Evolutionary conservation across 495 filamentous ascomycete species (phyloP).

Genomic region (Zalerion maritima): DNA sequence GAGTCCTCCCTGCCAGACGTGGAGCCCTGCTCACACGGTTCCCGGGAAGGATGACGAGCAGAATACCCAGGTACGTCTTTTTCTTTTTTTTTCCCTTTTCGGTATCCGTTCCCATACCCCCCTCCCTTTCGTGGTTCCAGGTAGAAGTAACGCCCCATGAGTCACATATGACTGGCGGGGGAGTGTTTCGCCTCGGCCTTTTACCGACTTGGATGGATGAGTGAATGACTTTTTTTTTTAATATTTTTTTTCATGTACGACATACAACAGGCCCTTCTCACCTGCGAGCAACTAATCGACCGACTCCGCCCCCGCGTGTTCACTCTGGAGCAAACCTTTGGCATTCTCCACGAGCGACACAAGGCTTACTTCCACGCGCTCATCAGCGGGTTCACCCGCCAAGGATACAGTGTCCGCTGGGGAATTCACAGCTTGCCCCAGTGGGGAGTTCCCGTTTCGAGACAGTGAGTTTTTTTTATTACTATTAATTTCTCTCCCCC

Average conservation of each 20-base stretch:
- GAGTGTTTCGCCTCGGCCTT: too few relatives aligned
- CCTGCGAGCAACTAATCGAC: slow-evolving; percentile 41
- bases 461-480: slow-evolving; percentile 9
- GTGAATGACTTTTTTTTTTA: too few relatives aligned
- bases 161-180: too few relatives aligned
- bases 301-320: slow-evolving; percentile 51
- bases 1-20: slow-evolving; percentile 75
- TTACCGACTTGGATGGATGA: too few relatives aligned
- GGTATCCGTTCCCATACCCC: too few relatives aligned
- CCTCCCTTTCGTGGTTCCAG: too few relatives aligned
- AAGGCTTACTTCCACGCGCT: slow-evolving; percentile 42
- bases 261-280: slow-evolving; percentile 56
- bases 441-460: slow-evolving; percentile 28
- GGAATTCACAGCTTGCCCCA: slow-evolving; percentile 29
- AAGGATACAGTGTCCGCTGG: slow-evolving; percentile 55
- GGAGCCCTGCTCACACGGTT: slow-evolving; percentile 61
- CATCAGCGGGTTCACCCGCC: slow-evolving; percentile 45
- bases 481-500: too few relatives aligned
- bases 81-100: too few relatives aligned
- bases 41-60: slow-evolving; percentile 50
- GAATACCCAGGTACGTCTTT: too few relatives aligned
- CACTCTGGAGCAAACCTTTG: slow-evolving; percentile 77
- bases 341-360: slow-evolving; percentile 36
- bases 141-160: too few relatives aligned
- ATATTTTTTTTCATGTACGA: too few relatives aligned